phyloP scores from a whole-genome alignment of 805 yeast species.

The Saccharomycopsis javanensis region DNA sequence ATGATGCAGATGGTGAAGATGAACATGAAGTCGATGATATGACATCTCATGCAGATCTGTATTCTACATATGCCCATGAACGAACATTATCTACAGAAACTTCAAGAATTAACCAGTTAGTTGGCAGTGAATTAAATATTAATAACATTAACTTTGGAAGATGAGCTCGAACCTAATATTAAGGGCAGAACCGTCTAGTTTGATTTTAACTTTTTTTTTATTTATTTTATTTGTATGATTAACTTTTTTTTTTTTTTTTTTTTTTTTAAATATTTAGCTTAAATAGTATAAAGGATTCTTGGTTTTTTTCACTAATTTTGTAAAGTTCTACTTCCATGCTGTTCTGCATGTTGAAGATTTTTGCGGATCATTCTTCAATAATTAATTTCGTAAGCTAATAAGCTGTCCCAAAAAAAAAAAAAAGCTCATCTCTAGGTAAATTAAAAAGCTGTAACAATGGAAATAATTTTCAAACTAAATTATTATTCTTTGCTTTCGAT shows the following conservation, averaged over 20 bases:
- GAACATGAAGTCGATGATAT: conserved; percentile 3
- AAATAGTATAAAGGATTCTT: too few species aligned
- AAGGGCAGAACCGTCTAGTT: neutral
- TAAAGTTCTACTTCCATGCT: too few species aligned
- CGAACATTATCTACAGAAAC: conserved; percentile 13
- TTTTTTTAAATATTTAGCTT: too few species aligned
- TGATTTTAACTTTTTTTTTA: neutral
- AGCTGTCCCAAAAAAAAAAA: neutral
- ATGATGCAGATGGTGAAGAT: conserved; percentile 10
- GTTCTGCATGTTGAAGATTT: neutral
- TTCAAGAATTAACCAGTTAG: conserved; percentile 7
- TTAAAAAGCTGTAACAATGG: too few species aligned
- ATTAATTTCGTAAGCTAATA: too few species aligned
- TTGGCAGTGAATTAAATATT: conserved; percentile 5
- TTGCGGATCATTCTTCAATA: neutral
- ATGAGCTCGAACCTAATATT: neutral
- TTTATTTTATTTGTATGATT: neutral
- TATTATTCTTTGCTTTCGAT: too few species aligned
- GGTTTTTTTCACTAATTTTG: too few species aligned
- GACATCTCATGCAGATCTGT: neutral
- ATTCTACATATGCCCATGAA: conserved; percentile 8
- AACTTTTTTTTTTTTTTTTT: neutral
- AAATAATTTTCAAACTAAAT: too few species aligned
- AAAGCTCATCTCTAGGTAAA: neutral
- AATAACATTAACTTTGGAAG: neutral